A percentile compares a stretch with the other conserved stretches of the same genome.
These are phyloP conservation scores for Blastomyces gilchristii DNA, from an alignment of 2,329 filamentous ascomycete genomes.

Conservation along the genomic window DNA sequence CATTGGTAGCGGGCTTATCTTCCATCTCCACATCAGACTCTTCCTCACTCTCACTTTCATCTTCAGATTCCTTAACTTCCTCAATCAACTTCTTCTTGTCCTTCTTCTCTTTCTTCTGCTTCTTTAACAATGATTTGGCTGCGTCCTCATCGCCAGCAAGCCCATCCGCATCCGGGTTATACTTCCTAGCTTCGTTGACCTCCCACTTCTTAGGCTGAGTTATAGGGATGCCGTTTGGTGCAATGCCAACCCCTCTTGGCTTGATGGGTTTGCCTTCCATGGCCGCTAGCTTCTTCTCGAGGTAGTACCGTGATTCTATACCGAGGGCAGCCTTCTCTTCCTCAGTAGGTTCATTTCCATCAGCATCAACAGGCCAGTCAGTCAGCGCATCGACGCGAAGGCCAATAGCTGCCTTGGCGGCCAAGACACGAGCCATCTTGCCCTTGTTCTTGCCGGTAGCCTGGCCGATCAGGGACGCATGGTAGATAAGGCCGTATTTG, in stretches of 20 bases:
- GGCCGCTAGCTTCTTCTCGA: conserved; percentile 40
- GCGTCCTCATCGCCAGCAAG: conserved; percentile 56
- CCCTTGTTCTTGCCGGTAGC: conserved; percentile 98
- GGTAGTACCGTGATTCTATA: conserved; percentile 44
- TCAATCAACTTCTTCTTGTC: conserved; percentile 36
- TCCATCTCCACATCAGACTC: conserved; percentile 27
- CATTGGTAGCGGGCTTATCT: conserved; percentile 19
- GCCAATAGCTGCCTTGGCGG: conserved; percentile 86
- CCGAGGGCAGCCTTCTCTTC: conserved; percentile 81
- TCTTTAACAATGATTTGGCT: conserved; percentile 31
- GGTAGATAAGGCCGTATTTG: conserved; percentile 93
- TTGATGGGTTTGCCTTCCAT: conserved; percentile 86
- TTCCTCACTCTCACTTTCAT: conserved; percentile 39
- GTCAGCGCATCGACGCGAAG: conserved; percentile 83
- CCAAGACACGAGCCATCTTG: conserved; percentile 94
- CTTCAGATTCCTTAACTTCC: conserved; percentile 25
- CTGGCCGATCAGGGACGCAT: conserved; percentile 88
- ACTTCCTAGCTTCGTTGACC: conserved; percentile 84
- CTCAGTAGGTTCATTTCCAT: conserved; percentile 58
- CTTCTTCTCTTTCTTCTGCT: conserved; percentile 33
- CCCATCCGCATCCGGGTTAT: conserved; percentile 90
- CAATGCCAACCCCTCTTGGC: conserved; percentile 63
- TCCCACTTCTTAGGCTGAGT: conserved; percentile 68
- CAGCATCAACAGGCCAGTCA: conserved; percentile 63
- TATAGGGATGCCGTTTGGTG: conserved; percentile 57